phyloP scores from a whole-genome alignment of 129 eudicot genomes.

The Tagetes patula region DNA sequence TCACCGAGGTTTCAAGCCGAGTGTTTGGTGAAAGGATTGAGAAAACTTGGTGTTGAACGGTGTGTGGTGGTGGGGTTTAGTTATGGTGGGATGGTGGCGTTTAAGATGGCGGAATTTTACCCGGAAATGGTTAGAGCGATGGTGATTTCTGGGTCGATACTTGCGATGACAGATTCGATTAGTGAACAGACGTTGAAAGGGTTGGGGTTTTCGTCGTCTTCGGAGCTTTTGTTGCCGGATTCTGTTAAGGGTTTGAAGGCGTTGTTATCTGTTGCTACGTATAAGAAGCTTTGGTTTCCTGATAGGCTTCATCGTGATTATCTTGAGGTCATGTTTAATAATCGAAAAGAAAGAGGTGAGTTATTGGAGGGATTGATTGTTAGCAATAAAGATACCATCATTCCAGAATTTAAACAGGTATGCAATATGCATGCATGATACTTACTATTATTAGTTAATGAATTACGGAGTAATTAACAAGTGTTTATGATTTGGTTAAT shows the following conservation, averaged over 20 bases:
- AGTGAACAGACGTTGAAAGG: constrained; percentile 47
- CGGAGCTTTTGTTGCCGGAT: constrained; percentile 84
- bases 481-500: not conserved
- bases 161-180: constrained; percentile 82
- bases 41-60: constrained; percentile 55
- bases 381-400: constrained; percentile 60
- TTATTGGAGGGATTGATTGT: constrained; percentile 72
- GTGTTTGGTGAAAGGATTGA: constrained; percentile 56
- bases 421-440: not conserved
- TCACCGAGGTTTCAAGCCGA: constrained; percentile 87
- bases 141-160: constrained; percentile 78
- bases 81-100: constrained; percentile 94
- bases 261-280: constrained; percentile 62
- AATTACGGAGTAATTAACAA: too few relatives aligned
- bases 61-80: constrained; percentile 89
- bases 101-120: constrained; percentile 69
- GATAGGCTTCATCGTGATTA: constrained; percentile 69
- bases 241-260: constrained; percentile 77
- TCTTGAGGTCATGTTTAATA: constrained; percentile 93
- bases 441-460: too few relatives aligned
- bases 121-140: constrained; percentile 67
- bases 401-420: constrained; percentile 69
- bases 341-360: constrained; percentile 85
- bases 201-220: constrained; percentile 66
- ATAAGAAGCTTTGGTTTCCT: constrained; percentile 88